Percentiles rank a stretch among this genome's conserved stretches.
Conservation (phyloP, 1,139 yeast genomes). For the Blastobotrys arbuscula region DNA sequence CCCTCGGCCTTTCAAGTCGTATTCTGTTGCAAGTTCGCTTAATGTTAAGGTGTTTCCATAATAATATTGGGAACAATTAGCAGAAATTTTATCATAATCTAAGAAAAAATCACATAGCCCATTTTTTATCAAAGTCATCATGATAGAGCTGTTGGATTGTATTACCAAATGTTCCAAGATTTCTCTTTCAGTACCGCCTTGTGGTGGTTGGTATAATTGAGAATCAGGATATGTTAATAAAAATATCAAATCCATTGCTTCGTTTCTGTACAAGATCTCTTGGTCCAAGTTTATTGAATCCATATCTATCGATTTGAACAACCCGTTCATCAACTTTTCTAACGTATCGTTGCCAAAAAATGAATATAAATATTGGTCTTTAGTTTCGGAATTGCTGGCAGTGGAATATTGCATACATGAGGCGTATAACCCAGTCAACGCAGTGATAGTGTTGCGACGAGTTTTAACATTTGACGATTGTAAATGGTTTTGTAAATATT, state of each 20-base stretch:
- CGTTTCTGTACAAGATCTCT: constrained; percentile 13
- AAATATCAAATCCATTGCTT: constrained; percentile 9
- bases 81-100: constrained; percentile 8
- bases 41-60: not conserved
- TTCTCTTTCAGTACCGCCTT: too few relatives aligned
- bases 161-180: too few relatives aligned
- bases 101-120: constrained; percentile 13
- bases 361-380: not conserved
- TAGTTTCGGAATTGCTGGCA: not conserved
- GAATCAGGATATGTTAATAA: not conserved
- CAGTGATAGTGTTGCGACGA: not conserved
- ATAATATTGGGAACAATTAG: not conserved
- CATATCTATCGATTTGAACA: constrained; percentile 14
- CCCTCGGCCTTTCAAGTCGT: not conserved
- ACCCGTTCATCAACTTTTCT: constrained; percentile 15
- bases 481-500: constrained; percentile 15
- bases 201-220: too few relatives aligned
- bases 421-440: not conserved
- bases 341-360: constrained; percentile 14
- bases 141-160: too few relatives aligned
- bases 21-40: not conserved
- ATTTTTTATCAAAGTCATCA: constrained; percentile 8
- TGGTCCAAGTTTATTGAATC: constrained; percentile 2
- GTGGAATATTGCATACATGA: not conserved
- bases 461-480: not conserved